Conservation (phyloP, 805 yeast genomes). For the Danielia oregonensis region DNA sequence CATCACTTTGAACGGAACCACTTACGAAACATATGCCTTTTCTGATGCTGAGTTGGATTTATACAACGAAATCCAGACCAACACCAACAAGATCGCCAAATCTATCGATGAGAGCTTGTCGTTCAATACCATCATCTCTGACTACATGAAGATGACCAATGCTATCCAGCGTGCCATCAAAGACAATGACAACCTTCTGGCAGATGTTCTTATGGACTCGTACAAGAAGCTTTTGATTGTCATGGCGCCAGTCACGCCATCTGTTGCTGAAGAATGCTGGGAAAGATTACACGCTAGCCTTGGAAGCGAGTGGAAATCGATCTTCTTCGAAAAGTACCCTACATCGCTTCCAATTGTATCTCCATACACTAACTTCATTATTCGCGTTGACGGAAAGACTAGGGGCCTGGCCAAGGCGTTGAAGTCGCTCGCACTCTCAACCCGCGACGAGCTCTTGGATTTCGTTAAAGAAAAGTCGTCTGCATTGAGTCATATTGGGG, state of each 20-base stretch:
- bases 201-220: conserved; percentile 43
- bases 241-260: conserved; percentile 80
- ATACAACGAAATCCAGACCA: conserved; percentile 54
- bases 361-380: conserved; percentile 40
- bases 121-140: conserved; percentile 83
- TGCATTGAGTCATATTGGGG: conserved; percentile 35
- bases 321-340: conserved; percentile 70
- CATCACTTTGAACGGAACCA: conserved; percentile 19
- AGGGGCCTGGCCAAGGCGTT: conserved; percentile 43
- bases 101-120: conserved; percentile 59
- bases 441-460: conserved; percentile 47
- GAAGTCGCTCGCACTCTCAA: conserved; percentile 39
- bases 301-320: conserved; percentile 39
- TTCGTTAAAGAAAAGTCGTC: conserved; percentile 16
- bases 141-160: conserved; percentile 79
- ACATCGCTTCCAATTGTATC: conserved; percentile 37
- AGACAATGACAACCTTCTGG: conserved; percentile 26
- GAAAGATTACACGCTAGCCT: conserved; percentile 29
- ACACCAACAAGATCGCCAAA: conserved; percentile 47
- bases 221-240: conserved; percentile 54
- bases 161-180: conserved; percentile 38
- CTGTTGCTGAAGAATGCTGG: conserved; percentile 80
- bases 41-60: conserved; percentile 48
- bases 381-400: conserved; percentile 74
- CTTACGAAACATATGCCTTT: conserved; percentile 18